Base-by-base conservation (phyloP, 331 rosid genomes). In the Malus hybrid region DNA sequence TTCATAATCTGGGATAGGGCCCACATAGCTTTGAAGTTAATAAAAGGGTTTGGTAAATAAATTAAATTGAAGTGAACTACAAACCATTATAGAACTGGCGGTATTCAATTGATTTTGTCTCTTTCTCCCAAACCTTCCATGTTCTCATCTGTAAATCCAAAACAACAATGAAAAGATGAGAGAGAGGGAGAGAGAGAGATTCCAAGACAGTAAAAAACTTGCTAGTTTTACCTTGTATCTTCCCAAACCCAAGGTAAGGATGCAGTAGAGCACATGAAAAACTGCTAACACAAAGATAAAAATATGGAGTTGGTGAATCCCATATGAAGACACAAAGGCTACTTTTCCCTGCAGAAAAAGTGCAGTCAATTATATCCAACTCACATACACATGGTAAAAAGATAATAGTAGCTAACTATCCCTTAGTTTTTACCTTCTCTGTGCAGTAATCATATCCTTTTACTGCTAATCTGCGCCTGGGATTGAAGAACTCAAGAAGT, bases 281-380 rank as follows among this genome's bases (percentile, higher is more conserved):
- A 80, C 5, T 15, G 98, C 98, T 5, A 94, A 73, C 60, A 82
- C 85, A 77, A 94, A 94, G 70, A 94, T 94, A 85, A 94, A 94
- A 11, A 91, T 44, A 56, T 94, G 98, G 63, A 94, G 95, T 86
- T 94, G 88, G 76, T 94, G 98, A 80, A 91, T 88, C 61, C 89
- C 98, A 81, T 94, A 91, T 11, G 94, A 88, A 1, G 98, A 86
- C 60, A 94, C 81, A 18, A 94, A 86, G 60, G 98, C 93, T 22
- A 94, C 91, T 90, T 91, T 61, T 16, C 71, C 90, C 98, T 93
- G 79, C 78, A 87, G 56, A 32, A 39, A 39, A 39, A 3, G 39
- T 12, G 32, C 16, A 4, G 36, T 60, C 28, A 20, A 33, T 5
- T 70, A 55, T 19, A 52, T 33, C 64, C 74, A 18, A 69, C 32